Percentiles rank a stretch among this genome's conserved stretches.
phyloP scores from a whole-genome alignment of 768 basidiomycete species.

The Trichaptum fuscoviolaceum region DNA sequence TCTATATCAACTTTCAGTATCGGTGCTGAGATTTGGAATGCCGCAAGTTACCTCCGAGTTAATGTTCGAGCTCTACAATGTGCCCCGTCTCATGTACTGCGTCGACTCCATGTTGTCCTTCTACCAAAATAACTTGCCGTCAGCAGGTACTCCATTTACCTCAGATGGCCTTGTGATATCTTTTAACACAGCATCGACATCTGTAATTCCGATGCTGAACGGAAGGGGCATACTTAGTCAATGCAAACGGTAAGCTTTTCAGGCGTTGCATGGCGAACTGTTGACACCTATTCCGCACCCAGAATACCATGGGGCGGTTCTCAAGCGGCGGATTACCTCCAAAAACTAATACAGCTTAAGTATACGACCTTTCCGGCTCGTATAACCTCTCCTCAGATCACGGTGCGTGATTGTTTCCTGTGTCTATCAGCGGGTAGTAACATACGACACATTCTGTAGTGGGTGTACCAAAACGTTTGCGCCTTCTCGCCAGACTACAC shows the following conservation, averaged over 20 bases:
- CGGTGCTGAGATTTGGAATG: background rate
- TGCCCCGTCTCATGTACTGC: constrained; percentile 81
- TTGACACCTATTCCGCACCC: background rate
- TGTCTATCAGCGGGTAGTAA: background rate
- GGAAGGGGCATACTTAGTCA: constrained; percentile 82
- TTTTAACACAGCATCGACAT: constrained; percentile 88
- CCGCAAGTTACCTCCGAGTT: constrained; percentile 85
- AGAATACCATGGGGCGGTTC: constrained; percentile 94
- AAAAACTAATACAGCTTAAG: constrained; percentile 92
- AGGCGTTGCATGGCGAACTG: background rate
- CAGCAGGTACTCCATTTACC: constrained; percentile 30
- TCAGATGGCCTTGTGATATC: constrained; percentile 83
- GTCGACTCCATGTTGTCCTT: constrained; percentile 92
- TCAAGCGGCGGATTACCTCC: constrained; percentile 86
- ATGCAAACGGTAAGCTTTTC: constrained; percentile 65
- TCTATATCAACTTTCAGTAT: constrained; percentile 7
- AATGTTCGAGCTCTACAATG: constrained; percentile 89
- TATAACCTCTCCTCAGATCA: constrained; percentile 70
- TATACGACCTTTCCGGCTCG: constrained; percentile 90
- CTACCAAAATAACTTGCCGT: constrained; percentile 65
- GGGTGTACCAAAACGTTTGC: constrained; percentile 87
- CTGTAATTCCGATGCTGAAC: constrained; percentile 79
- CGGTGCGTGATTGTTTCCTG: constrained; percentile 40
- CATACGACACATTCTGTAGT: constrained; percentile 40
- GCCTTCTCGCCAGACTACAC: constrained; percentile 78